Evolutionary conservation across 1,284 basidiomycete genomes (phyloP), one percentile per base, ranked within the genome.

Genomic region (Cutaneotrichosporon mucoides): DNA sequence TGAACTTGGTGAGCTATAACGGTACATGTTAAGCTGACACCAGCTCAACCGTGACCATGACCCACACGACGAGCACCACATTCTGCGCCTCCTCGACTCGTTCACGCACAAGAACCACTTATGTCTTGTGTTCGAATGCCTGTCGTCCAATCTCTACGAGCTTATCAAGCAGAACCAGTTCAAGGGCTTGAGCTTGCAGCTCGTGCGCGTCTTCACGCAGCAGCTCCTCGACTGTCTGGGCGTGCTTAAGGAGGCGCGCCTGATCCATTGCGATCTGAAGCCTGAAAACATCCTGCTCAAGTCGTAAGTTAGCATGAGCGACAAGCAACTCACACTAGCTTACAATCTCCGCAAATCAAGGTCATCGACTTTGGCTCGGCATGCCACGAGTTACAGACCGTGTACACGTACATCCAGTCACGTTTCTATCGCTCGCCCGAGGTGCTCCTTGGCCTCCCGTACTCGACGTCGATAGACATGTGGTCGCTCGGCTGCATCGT

Each of bases 401-500:
- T 99, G 48, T 99, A 99, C 77, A 99, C 96, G 2, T 99, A 99
- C 79, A 99, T 99, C 75, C 95, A 99, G 76, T 97, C 94, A 8
- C 86, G 95, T 52, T 99, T 99, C 81, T 99, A 99, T 76, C 90
- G 96, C 44, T 96, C 92, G 4, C 96, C 95, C 5, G 96, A 99
- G 80, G 96, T 99, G 34, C 82, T 99, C 12, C 83, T 99, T 24
- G 94, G 94, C 24, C 85, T 98, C 73, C 88, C 94, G 4, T 99
- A 99, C 78, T 94, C 88, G 38, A 87, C 92, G 12, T 84, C 92
- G 1, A 87, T 99, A 66, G 96, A 99, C 76, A 88, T 99, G 86
- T 99, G 96, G 96, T 96, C 92, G 50, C 88, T 99, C n/a, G 96
- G 96, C 4, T 99, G 96, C 81, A 99, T 99, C 64, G 95, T 94